Base-by-base conservation (phyloP, 306 rosid genomes). In the Vachellia pachyceras region DNA sequence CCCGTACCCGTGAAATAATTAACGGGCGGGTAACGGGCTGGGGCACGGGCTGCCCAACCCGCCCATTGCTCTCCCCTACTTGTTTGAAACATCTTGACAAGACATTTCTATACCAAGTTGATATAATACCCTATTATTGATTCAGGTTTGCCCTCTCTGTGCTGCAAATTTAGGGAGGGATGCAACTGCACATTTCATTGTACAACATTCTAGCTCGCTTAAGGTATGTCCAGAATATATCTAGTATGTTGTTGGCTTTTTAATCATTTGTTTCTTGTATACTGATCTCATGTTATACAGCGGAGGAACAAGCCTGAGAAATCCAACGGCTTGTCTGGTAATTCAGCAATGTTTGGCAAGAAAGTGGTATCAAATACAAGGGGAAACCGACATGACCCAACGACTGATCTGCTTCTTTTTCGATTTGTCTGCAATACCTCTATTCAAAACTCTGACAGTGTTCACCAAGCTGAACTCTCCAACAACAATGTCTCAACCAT, bases 121-220 rank as follows among this genome's bases (percentile, higher is more conserved):
- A 77, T 85, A n/a, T 41, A 58, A 46, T 85, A 71, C 61, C 75
- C 10, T 76, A 10, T 64, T 29, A 1, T 45, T 84, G 45, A 74
- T 57, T 79, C 87, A 96, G 99, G 94, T 96, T 86, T 96, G 99
- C 83, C 99, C 99, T 47, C 73, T 93, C 35, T 96, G 99, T 64
- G 99, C 97, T 42, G 93, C 86, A 58, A 87, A 83, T 83, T 80
- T 92, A 17, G 98, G 97, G 82, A 96, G 78, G 61, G 97, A 96
- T 86, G 87, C 85, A 65, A 72, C 84, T 75, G 85, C 85, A 23
- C 97, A 93, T 90, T 90, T 96, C 76, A 76, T 63, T 77, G 79
- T 84, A 29, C 97, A 87, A 17, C 96, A 93, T 79, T 80, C 94
- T 33, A 89, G 78, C 88, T 88, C 92, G 11, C 84, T 88, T 73